Evolutionary conservation across 2,329 filamentous ascomycete species (phyloP), one percentile per base, ranked within the genome.

Genomic region (Ramularia endophylla): DNA sequence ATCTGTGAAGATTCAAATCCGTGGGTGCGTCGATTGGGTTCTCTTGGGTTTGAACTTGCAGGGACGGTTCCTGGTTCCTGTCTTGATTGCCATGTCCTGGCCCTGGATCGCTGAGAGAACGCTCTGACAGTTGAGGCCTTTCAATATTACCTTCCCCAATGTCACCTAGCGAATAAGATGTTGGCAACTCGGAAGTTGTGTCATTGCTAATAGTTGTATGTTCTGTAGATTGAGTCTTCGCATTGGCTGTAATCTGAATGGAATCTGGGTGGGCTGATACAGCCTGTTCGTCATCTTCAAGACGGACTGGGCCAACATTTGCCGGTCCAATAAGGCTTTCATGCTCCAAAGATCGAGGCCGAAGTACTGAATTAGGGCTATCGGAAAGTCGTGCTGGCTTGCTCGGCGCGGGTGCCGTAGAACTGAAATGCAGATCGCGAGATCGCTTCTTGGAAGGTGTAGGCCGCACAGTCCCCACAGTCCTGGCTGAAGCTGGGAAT

Each of bases 111-210:
- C 55, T 56, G 8, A 36, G 28, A 7, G 52, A 54, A 17, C 51
- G 42, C 36, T 54, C 43, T 8, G 44, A 47, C 7, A 37, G 6
- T n/a, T 42, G 41, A 9, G 30, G 33, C 8, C 46, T 36, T 22
- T 44, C 38, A 38, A 43, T 48, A 27, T 40, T 45, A 30, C 47
- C 51, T 16, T 48, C 39, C 0, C 54, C 52, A 6, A 51, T 41
- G 28, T 60, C 54, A 25, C 56, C 61, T 16, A 63, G 41, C 5
- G 58, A 60, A 32, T 63, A 64, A 2, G 60, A 57, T 7, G 55
- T 61, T 1, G 61, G 61, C 9, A 64, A 38, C 42, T 64, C 56
- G 3, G 59, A 61, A 8, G 53, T 58, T 3, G 41, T 47, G 3
- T 55, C 52, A 27, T 48, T 40, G 15, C 13, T 27, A 5, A 29